Base-by-base conservation (phyloP, 2,329 filamentous ascomycete species). In the Fusarium burgessii region DNA sequence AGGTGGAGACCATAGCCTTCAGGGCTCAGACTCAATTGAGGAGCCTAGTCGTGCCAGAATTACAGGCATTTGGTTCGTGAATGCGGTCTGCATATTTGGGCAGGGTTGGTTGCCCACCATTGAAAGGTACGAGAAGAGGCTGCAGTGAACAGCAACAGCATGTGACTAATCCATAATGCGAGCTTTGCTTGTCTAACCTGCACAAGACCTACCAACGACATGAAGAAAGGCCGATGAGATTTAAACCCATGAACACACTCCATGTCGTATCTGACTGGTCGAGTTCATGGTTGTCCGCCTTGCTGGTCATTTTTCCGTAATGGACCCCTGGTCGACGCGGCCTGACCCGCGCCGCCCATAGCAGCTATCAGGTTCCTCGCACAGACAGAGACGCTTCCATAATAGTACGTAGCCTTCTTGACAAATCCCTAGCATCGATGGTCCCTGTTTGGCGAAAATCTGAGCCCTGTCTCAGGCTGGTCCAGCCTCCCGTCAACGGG, bases 101-200 rank as follows among this genome's bases (percentile, higher is more conserved):
- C 65, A 49, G 56, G 65, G 61, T 61, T 36, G 38, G 61, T 61
- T 36, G 38, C 38, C 50, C 57, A 20, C 49, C 49, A 59, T 69
- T 38, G 42, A 72, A 72, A 33, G 38, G 42, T 72, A 72, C 70
- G 66, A 72, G 70, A 72, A 72, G 38, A 70, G 68, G 46, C 60
- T 66, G 60, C 52, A 42, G 50, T 49, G 54, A 58, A 52, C 42
- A 54, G 32, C 50, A 54, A 42, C 58, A 46, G 59, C 60, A 70
- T 62, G 61, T 63, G 68, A 68, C 50, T 66, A 50, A 33, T 47
- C 32, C 20, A 27, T 38, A 55, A 66, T 58, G 69, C 66, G 59
- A 65, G 60, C 50, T 68, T 38, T 47, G 46, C 67, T 38, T 62
- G 33, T 54, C 32, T 50, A 55, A 50, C 32, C 63, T 60, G 66